These are phyloP conservation scores for Clonostachys byssicola DNA, from an alignment of 2,329 filamentous ascomycete species.

Conservation along the genomic window DNA sequence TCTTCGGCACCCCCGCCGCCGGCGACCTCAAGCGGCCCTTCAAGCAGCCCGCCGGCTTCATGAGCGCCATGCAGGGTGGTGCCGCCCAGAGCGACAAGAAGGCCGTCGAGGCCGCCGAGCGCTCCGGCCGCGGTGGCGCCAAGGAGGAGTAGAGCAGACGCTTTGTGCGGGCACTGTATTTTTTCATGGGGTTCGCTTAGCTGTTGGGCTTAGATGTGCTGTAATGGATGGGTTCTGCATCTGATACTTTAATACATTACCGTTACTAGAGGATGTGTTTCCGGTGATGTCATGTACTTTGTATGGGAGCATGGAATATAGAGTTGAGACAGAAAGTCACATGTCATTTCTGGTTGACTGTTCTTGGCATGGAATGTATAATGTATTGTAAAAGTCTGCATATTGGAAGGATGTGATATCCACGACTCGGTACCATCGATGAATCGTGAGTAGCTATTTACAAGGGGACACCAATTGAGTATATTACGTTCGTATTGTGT, in stretches of 20 bases:
- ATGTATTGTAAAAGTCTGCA: no score
- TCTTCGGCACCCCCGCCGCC: slow-evolving; percentile 79
- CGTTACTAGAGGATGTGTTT: no score
- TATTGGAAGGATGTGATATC: no score
- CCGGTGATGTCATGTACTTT: no score
- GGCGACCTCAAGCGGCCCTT: slow-evolving; percentile 95
- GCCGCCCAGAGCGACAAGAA: slow-evolving; percentile 90
- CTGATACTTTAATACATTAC: background rate
- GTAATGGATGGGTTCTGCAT: background rate
- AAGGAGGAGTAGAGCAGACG: slow-evolving; percentile 80
- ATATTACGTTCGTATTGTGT: no score
- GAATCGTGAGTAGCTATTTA: no score
- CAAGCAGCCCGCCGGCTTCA: slow-evolving; percentile 80
- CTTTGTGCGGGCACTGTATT: background rate
- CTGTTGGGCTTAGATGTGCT: background rate
- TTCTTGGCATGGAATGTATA: no score
- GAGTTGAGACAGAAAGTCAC: no score
- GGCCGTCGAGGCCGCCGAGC: slow-evolving; percentile 75
- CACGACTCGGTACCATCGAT: no score
- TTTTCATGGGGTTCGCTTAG: background rate
- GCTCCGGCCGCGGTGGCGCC: slow-evolving; percentile 64
- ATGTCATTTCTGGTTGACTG: no score
- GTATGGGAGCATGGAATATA: no score
- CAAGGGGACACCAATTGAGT: no score
- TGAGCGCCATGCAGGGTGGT: slow-evolving; percentile 70